These are phyloP conservation scores for Diplodia seriata DNA, from an alignment of 2,329 filamentous ascomycete species.

Conservation along the genomic window DNA sequence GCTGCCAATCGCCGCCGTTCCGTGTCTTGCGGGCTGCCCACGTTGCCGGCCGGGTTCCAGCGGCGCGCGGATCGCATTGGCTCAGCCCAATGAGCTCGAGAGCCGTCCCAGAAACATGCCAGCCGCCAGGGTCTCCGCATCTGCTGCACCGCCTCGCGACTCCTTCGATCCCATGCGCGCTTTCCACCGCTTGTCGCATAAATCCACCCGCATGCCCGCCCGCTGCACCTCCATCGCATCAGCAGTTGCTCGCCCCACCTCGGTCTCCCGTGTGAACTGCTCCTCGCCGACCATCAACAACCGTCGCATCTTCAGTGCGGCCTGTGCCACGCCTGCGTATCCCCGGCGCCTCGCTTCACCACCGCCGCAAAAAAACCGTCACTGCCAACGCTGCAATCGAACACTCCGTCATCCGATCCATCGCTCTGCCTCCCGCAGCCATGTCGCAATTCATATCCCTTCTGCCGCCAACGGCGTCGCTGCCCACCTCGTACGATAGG, in stretches of 20 bases:
- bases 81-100: constrained; percentile 19
- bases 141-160: constrained; percentile 19
- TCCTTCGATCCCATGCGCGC: constrained; percentile 6
- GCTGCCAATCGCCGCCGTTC: constrained; percentile 16
- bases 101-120: constrained; percentile 11
- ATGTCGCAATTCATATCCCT: constrained; percentile 49
- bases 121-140: constrained; percentile 20
- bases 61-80: constrained; percentile 9
- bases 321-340: constrained; percentile 9
- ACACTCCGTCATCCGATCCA: neutral
- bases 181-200: constrained; percentile 9
- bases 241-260: neutral
- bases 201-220: constrained; percentile 16
- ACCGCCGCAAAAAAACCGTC: neutral
- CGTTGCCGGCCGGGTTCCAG: constrained; percentile 12
- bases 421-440: constrained; percentile 31
- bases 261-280: neutral
- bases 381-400: neutral
- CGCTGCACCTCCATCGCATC: neutral
- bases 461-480: constrained; percentile 45
- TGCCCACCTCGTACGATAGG: constrained; percentile 48
- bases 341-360: constrained; percentile 8
- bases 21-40: constrained; percentile 21
- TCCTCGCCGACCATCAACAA: neutral
- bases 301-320: constrained; percentile 9